These are phyloP conservation scores for Acanthamoeba divionensis DNA, from an alignment of 208 protist species.

Conservation along the genomic window DNA sequence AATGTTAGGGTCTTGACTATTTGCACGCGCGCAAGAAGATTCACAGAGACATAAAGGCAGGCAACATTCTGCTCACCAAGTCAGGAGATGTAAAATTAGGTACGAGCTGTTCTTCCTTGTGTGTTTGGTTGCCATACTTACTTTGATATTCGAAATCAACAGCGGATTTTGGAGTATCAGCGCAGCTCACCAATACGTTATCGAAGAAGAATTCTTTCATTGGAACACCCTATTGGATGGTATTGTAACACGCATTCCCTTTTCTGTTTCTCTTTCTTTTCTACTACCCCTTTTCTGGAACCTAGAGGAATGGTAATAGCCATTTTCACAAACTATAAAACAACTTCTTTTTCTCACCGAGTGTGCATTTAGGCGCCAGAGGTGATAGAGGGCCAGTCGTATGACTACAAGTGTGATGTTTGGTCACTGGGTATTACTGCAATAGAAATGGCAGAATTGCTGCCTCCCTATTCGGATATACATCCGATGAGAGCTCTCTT, in stretches of 20 bases:
- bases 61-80: conserved; percentile 69
- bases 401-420: conserved; percentile 77
- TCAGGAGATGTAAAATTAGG: conserved; percentile 70
- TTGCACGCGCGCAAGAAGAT: conserved; percentile 68
- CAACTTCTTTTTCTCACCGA: too few species aligned
- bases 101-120: not conserved
- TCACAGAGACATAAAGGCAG: conserved; percentile 78
- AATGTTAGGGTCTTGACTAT: conserved; percentile 70
- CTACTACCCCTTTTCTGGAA: not conserved
- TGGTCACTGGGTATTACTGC: conserved; percentile 87
- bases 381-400: conserved; percentile 64
- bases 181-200: conserved; percentile 34
- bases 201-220: conserved; percentile 28
- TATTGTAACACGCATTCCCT: not conserved
- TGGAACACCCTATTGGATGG: conserved; percentile 68
- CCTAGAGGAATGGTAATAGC: too few species aligned
- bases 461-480: conserved; percentile 78
- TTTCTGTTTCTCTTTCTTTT: not conserved
- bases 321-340: too few species aligned
- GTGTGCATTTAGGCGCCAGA: conserved; percentile 60
- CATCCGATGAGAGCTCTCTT: conserved; percentile 31
- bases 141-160: not conserved
- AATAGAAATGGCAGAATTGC: conserved; percentile 82
- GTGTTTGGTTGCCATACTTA: not conserved
- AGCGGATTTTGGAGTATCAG: conserved; percentile 69